Evolutionary conservation across 257 asterid genomes (phyloP).

Genomic region (Solanum chilense): DNA sequence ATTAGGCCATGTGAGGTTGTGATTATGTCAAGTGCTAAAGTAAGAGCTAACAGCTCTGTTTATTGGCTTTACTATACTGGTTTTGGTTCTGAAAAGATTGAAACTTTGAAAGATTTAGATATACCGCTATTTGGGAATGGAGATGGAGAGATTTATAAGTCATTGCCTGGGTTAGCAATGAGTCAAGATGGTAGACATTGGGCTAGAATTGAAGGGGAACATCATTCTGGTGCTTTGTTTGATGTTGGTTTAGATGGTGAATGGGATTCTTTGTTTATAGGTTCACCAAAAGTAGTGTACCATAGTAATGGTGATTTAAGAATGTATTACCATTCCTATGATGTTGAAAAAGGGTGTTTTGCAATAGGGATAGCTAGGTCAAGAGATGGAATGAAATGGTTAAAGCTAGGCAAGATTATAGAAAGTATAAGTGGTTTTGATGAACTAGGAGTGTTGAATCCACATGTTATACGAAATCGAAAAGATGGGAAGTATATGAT

Average conservation of each 20-base stretch:
- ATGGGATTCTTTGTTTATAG: conserved; percentile 75
- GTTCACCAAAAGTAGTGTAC: conserved; percentile 73
- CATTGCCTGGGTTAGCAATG: conserved; percentile 89
- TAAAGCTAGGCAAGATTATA: conserved; percentile 58
- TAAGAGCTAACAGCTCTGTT: conserved; percentile 46
- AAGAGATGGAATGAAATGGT: conserved; percentile 84
- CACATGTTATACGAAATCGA: conserved; percentile 41
- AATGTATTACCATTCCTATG: conserved; percentile 82
- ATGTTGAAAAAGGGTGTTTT: conserved; percentile 25
- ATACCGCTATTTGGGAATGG: neutral
- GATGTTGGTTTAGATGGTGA: conserved; percentile 58
- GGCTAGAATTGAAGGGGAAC: conserved; percentile 95
- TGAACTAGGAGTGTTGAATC: conserved; percentile 43
- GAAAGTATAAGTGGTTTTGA: conserved; percentile 42
- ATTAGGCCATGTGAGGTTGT: conserved; percentile 66
- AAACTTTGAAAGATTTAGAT: conserved; percentile 9
- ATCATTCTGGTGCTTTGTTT: conserved; percentile 79
- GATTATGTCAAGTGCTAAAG: conserved; percentile 73
- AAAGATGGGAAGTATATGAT: conserved; percentile 63
- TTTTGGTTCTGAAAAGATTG: conserved; percentile 22
- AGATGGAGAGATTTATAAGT: conserved; percentile 15
- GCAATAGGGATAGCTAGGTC: conserved; percentile 69
- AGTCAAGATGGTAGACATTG: conserved; percentile 93
- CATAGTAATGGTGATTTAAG: conserved; percentile 59
- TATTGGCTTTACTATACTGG: conserved; percentile 94